Evolutionary conservation across 1,284 basidiomycete genomes (phyloP).

Genomic region (Rhodotorula glutinis): DNA sequence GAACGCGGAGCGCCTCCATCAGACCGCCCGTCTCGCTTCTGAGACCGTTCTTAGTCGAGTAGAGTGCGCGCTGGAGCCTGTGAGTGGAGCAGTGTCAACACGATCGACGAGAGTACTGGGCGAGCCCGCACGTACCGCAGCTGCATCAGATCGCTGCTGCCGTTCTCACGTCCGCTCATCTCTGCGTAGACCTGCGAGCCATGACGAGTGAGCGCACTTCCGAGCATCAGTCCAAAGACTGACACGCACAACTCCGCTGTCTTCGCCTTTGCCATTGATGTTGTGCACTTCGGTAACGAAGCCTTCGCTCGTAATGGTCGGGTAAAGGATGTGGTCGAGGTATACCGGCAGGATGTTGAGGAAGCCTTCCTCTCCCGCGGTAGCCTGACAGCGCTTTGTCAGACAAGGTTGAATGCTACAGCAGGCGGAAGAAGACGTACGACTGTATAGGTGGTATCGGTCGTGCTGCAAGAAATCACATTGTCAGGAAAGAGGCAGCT

Average conservation of each 20-base stretch:
- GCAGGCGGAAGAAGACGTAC: not conserved
- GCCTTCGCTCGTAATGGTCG: conserved; percentile 85
- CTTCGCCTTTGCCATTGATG: conserved; percentile 81
- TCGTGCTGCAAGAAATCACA: conserved; percentile 56
- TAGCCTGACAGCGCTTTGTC: conserved; percentile 54
- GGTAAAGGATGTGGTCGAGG: conserved; percentile 95
- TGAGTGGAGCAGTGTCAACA: too few relatives aligned
- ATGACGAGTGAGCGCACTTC: too few relatives aligned
- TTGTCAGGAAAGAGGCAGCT: too few relatives aligned
- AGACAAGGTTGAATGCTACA: too few relatives aligned
- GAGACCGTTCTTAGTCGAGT: conserved; percentile 81
- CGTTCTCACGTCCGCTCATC: conserved; percentile 98
- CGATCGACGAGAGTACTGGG: too few relatives aligned
- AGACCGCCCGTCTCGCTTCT: conserved; percentile 95
- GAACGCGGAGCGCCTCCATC: conserved; percentile 81
- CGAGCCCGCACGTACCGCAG: conserved; percentile 58
- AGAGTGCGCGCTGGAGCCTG: conserved; percentile 74
- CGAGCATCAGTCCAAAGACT: conserved; percentile 51
- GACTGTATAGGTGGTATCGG: conserved; percentile 91
- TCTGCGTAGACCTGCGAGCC: conserved; percentile 42
- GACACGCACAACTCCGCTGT: conserved; percentile 79
- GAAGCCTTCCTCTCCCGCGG: conserved; percentile 94
- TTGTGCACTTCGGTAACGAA: conserved; percentile 83
- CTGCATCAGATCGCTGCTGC: conserved; percentile 83
- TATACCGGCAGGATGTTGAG: conserved; percentile 87